A percentile compares a stretch with the other conserved stretches of the same genome.
Evolutionary conservation across 2,329 filamentous ascomycete genomes (phyloP).

Genomic region (Colletotrichum zoysiae): DNA sequence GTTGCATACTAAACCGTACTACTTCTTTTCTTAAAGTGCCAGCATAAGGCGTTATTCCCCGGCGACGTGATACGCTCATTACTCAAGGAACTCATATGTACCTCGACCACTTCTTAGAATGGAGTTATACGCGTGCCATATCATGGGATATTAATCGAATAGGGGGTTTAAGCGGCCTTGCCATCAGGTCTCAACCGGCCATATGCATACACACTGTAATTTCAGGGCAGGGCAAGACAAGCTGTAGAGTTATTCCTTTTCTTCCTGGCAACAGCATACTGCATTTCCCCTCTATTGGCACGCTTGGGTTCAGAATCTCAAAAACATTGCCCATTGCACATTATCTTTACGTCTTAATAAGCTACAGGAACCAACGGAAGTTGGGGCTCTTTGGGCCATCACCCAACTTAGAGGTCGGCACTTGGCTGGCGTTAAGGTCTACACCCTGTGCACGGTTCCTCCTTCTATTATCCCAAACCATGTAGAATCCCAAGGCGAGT

Average conservation of each 20-base stretch:
- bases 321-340: background rate
- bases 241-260: background rate
- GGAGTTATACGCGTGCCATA: too few species aligned
- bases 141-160: background rate
- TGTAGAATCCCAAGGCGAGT: conserved; percentile 48
- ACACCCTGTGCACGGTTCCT: conserved; percentile 67
- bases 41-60: background rate
- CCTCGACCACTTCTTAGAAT: background rate
- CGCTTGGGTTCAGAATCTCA: background rate
- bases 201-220: background rate
- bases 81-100: background rate
- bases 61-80: background rate
- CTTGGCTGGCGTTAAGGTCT: conserved; percentile 58
- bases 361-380: conserved; percentile 64
- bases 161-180: too few species aligned
- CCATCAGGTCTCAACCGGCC: background rate
- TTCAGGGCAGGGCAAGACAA: background rate
- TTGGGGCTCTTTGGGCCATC: conserved; percentile 61
- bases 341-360: background rate
- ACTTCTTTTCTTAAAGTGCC: too few species aligned
- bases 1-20: too few species aligned
- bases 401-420: conserved; percentile 62
- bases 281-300: background rate
- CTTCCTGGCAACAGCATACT: background rate
- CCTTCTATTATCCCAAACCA: conserved; percentile 68